A percentile compares a stretch with the other conserved stretches of the same genome.
These are phyloP conservation scores for Populus hybrid DNA, from an alignment of 441 rosid species.

Conservation along the genomic window DNA sequence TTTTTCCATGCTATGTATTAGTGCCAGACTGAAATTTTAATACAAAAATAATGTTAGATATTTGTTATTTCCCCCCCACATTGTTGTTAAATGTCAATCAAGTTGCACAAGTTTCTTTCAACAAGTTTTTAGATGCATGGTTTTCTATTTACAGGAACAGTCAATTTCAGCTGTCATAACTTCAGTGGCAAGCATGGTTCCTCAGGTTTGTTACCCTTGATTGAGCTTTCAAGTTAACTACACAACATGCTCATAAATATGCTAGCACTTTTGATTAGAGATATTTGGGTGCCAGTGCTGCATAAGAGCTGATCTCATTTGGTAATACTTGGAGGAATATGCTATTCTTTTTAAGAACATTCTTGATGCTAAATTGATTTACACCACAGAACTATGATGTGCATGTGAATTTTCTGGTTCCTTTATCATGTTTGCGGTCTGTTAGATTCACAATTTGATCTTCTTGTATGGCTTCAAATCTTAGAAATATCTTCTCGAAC, in stretches of 20 bases:
- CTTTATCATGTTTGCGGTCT: neutral
- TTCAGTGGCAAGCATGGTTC: conserved; percentile 82
- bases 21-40: conserved; percentile 5
- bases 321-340: neutral
- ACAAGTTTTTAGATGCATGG: neutral
- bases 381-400: neutral
- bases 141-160: conserved; percentile 61
- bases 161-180: conserved; percentile 87
- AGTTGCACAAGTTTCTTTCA: neutral
- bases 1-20: neutral
- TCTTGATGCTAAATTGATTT: neutral
- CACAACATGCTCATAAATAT: neutral
- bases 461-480: conserved; percentile 20
- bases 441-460: conserved; percentile 10
- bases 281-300: too few species aligned
- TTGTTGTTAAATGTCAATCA: neutral
- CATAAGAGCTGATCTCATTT: conserved; percentile 3
- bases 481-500: conserved; percentile 92
- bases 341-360: neutral
- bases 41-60: neutral
- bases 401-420: conserved; percentile 1
- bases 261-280: too few species aligned
- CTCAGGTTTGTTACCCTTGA: conserved; percentile 54
- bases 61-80: neutral
- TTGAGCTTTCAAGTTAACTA: conserved; percentile 1